Percentiles rank a stretch among this genome's conserved stretches.
These are phyloP conservation scores for Solanum chmielewskii DNA, from an alignment of 257 asterid genomes.

Conservation along the genomic window DNA sequence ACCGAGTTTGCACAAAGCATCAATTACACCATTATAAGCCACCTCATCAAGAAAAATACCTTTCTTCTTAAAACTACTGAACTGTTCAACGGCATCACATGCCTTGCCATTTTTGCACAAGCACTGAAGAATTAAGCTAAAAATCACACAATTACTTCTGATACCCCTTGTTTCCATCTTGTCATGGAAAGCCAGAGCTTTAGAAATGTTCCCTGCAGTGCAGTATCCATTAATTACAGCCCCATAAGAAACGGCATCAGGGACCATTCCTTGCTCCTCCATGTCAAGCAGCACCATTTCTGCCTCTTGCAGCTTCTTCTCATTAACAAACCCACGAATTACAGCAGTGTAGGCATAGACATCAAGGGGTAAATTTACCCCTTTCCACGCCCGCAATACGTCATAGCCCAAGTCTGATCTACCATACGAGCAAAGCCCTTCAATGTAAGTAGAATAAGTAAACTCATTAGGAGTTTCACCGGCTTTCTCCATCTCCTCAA, in stretches of 20 bases:
- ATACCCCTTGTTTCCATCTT: conserved; percentile 57
- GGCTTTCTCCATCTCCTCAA: conserved; percentile 51
- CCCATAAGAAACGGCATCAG: conserved; percentile 28
- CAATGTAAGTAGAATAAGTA: conserved; percentile 33
- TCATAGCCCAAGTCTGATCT: conserved; percentile 27
- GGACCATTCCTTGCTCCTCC: conserved; percentile 42
- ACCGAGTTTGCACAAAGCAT: conserved; percentile 57
- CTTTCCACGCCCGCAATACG: conserved; percentile 20
- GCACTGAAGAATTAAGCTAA: conserved; percentile 58
- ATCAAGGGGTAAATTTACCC: conserved; percentile 18
- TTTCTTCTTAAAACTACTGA: conserved; percentile 24
- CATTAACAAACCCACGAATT: conserved; percentile 49
- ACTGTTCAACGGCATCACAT: conserved; percentile 34
- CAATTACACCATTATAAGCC: conserved; percentile 49
- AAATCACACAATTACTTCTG: conserved; percentile 40
- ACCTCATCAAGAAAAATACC: conserved; percentile 58
- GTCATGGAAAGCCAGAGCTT: conserved; percentile 36
- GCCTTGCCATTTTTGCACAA: conserved; percentile 52
- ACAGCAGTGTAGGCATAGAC: conserved; percentile 36
- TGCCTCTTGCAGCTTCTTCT: conserved; percentile 45
- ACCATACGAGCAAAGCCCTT: conserved; percentile 52
- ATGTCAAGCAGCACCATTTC: conserved; percentile 39
- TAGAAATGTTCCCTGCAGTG: conserved; percentile 35
- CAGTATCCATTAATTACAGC: conserved; percentile 53
- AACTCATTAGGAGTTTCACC: conserved; percentile 46